Conservation (phyloP, 1,139 yeast genomes). For the Candida dubliniensis region DNA sequence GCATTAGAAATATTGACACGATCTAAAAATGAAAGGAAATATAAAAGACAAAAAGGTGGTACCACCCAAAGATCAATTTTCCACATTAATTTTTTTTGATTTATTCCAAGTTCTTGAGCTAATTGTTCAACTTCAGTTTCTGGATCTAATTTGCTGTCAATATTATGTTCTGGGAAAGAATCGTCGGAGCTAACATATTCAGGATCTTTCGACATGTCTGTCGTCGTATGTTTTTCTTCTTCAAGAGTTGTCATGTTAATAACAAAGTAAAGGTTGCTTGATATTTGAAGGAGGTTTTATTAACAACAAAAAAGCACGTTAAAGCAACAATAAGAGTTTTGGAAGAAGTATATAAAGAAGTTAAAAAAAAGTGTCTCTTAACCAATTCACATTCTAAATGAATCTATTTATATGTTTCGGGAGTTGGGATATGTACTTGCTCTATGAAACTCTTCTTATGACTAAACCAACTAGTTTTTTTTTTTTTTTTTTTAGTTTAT, state of each 20-base stretch:
- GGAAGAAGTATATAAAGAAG: too few relatives aligned
- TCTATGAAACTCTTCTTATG: too few relatives aligned
- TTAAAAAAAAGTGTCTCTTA: too few relatives aligned
- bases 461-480: too few relatives aligned
- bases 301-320: too few relatives aligned
- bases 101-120: constrained; percentile 33
- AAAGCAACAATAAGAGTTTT: too few relatives aligned
- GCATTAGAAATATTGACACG: constrained; percentile 78
- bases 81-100: constrained; percentile 53
- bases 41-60: constrained; percentile 68
- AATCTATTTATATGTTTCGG: too few relatives aligned
- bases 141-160: constrained; percentile 4
- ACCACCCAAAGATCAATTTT: constrained; percentile 66
- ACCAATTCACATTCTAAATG: too few relatives aligned
- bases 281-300: too few relatives aligned
- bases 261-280: too few relatives aligned
- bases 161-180: background rate
- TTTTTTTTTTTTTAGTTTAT: too few relatives aligned
- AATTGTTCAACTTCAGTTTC: constrained; percentile 27
- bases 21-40: constrained; percentile 68
- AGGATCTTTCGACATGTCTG: constrained; percentile 2
- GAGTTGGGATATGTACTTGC: too few relatives aligned
- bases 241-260: background rate
- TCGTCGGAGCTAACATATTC: background rate
- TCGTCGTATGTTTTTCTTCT: background rate